Conservation (phyloP, 257 asterid species). For the Avicennia marina region DNA sequence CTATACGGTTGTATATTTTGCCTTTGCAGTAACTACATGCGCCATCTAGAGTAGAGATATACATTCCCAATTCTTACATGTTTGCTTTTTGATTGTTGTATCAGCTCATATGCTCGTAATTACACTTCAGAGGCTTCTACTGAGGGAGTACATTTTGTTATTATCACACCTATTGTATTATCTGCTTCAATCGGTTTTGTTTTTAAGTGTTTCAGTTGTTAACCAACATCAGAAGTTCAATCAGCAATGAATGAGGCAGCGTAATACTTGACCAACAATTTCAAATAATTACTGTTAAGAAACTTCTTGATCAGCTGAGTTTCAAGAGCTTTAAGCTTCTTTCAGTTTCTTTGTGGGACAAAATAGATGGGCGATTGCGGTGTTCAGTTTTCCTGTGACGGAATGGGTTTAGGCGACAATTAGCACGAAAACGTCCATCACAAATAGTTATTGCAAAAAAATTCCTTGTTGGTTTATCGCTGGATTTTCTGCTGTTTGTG, state of each 20-base stretch:
- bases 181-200: background rate
- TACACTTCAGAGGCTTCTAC: background rate
- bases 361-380: no score
- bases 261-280: no score
- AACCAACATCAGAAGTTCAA: no score
- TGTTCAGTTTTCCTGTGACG: no score
- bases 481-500: background rate
- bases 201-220: background rate
- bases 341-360: no score
- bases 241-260: no score
- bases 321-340: no score
- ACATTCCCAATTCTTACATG: constrained; percentile 1
- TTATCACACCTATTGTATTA: background rate
- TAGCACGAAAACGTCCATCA: constrained; percentile 10
- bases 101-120: background rate
- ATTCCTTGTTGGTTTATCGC: background rate
- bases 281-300: no score
- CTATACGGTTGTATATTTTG: constrained; percentile 26
- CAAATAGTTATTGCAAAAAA: background rate
- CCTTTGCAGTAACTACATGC: constrained; percentile 33
- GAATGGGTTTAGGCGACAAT: no score
- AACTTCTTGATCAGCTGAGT: no score
- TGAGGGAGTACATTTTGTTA: background rate
- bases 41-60: background rate
- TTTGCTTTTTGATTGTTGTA: background rate